Base-by-base conservation (phyloP, 2,329 filamentous ascomycete species). In the Aspergillus amoenus region DNA sequence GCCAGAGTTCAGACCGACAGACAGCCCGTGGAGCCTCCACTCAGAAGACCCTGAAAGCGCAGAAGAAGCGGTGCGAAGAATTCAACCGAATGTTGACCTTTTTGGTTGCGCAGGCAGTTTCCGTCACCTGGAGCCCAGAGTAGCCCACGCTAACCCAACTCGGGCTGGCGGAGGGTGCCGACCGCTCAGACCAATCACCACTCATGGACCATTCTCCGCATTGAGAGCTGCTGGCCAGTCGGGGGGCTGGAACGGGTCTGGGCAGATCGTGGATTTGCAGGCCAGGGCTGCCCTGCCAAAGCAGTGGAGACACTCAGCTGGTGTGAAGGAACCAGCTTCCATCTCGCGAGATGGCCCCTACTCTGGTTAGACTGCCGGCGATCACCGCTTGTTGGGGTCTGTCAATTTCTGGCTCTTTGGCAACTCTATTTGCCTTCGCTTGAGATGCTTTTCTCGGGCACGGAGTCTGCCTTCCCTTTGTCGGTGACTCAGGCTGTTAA, bases 311-410 rank as follows among this genome's bases (percentile, higher is more conserved):
- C 27, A 50, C 30, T 21, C 37, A n/a, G 30, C 27, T 47, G 45
- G n/a, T 17, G 34, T 21, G 27, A 30, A 45, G 56, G 30, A 54
- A 43, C 34, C 51, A 46, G 51, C 39, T 54, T 46, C 45, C 45
- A 54, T 47, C 56, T 58, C 56, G 56, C 56, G 51, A 58, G 56
- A 58, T 58, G 49, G 37, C n/a, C 12, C 56, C 56, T 54, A 30
- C 30, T 54, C n/a, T 17, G 21, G 56, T 46, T 58, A 58, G 56
- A 11, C 39, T 34, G 22, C 15, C n/a, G 48, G 22, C 45, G 45
- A 56, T 52, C 55, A 43, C 42, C 48, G 43, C 55, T 52, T 22
- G 48, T 43, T 52, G 44, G 41, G 30, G 53, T 24, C 54, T 34
- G 21, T 44, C 55, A 51, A 46, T 42, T 46, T 50, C 27, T 30